Evolutionary conservation across 2,329 filamentous ascomycete species (phyloP).

Genomic region (Aspergillus candidus): DNA sequence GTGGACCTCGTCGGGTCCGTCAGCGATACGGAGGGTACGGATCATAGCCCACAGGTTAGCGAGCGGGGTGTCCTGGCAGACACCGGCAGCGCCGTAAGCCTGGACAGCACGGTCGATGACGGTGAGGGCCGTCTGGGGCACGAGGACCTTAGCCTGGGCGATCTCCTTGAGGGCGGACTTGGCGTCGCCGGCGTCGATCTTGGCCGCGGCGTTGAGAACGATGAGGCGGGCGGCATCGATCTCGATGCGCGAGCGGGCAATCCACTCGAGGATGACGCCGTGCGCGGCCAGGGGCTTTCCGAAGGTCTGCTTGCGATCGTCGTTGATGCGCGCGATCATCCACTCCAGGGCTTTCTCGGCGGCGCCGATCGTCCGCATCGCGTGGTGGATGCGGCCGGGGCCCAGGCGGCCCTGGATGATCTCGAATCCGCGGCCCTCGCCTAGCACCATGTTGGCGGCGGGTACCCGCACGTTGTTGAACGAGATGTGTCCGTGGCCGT

Average conservation of each 20-base stretch:
- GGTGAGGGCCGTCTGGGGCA: constrained; percentile 71
- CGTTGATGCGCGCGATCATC: constrained; percentile 92
- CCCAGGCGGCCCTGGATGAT: constrained; percentile 97
- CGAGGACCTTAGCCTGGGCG: constrained; percentile 87
- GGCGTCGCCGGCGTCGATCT: constrained; percentile 83
- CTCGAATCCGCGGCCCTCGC: constrained; percentile 91
- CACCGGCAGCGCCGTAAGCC: constrained; percentile 82
- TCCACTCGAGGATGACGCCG: constrained; percentile 91
- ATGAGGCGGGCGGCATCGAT: constrained; percentile 86
- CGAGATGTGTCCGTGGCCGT: constrained; percentile 88
- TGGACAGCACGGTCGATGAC: constrained; percentile 95
- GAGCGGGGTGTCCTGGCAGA: constrained; percentile 90
- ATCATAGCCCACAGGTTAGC: constrained; percentile 76
- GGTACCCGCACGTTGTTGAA: constrained; percentile 91
- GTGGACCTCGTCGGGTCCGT: constrained; percentile 96
- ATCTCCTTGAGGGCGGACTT: constrained; percentile 91
- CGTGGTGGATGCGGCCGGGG: constrained; percentile 94
- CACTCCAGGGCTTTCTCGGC: constrained; percentile 88
- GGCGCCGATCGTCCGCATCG: constrained; percentile 89
- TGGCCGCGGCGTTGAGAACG: constrained; percentile 89
- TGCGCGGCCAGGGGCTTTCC: constrained; percentile 81
- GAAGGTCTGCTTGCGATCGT: constrained; percentile 84
- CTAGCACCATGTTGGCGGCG: constrained; percentile 75
- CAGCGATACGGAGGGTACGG: constrained; percentile 76
- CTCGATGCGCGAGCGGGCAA: constrained; percentile 85